phyloP scores from a whole-genome alignment of 805 yeast genomes.

The Kodamaea restingae region DNA sequence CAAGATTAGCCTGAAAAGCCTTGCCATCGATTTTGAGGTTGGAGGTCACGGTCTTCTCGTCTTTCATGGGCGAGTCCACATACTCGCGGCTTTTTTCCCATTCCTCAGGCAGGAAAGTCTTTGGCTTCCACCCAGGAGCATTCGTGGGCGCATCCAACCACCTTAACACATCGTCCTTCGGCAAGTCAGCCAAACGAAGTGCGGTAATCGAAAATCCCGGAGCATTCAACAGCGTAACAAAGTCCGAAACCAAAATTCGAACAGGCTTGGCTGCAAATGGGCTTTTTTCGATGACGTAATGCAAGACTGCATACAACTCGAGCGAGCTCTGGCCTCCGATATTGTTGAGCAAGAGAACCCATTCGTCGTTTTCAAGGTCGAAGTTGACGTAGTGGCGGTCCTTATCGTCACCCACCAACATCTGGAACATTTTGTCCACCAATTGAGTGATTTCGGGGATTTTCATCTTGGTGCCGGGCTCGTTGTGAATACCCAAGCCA shows the following conservation, averaged over 20 bases:
- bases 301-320: constrained; percentile 70
- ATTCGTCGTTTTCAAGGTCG: constrained; percentile 49
- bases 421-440: constrained; percentile 52
- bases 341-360: constrained; percentile 71
- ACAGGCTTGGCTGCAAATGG: constrained; percentile 57
- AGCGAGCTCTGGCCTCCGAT: constrained; percentile 86
- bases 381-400: constrained; percentile 84
- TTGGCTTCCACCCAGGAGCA: constrained; percentile 79
- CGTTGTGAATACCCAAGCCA: constrained; percentile 96
- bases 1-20: constrained; percentile 50
- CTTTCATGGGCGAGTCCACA: constrained; percentile 28
- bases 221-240: constrained; percentile 86
- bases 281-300: constrained; percentile 52
- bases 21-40: constrained; percentile 26
- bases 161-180: constrained; percentile 36
- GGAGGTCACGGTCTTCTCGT: constrained; percentile 24
- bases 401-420: constrained; percentile 58
- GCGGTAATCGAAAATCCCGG: constrained; percentile 88
- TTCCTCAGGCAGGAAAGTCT: constrained; percentile 25
- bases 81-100: constrained; percentile 24
- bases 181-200: constrained; percentile 59
- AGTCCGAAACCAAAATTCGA: constrained; percentile 69
- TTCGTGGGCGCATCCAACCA: constrained; percentile 68
- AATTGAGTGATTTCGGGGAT: constrained; percentile 70
- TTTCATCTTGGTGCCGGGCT: constrained; percentile 70